phyloP scores from a whole-genome alignment of 768 basidiomycete genomes.

The Amanita muscaria region DNA sequence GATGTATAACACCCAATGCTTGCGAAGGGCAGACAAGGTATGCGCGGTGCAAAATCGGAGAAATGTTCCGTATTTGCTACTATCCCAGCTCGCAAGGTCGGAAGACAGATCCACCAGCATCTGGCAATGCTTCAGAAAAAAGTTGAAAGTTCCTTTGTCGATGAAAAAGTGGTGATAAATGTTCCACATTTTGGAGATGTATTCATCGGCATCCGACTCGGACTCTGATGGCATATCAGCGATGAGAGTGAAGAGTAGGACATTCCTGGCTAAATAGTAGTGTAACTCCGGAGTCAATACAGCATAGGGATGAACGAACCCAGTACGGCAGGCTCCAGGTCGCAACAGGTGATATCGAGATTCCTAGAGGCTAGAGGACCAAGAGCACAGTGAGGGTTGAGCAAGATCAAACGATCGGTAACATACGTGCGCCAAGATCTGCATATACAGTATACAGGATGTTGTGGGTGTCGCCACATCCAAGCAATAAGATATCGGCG shows the following conservation, averaged over 20 bases:
- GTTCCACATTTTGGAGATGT: conserved; percentile 26
- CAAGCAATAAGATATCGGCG: conserved; percentile 44
- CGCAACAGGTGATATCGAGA: conserved; percentile 3
- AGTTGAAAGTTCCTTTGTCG: conserved; percentile 24
- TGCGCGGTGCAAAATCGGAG: conserved; percentile 29
- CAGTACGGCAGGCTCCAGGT: not conserved
- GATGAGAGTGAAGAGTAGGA: conserved; percentile 36
- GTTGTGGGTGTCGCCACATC: conserved; percentile 49
- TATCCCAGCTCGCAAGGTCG: conserved; percentile 30
- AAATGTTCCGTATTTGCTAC: conserved; percentile 27
- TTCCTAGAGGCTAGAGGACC: not conserved
- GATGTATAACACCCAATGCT: conserved; percentile 31
- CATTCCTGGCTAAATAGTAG: conserved; percentile 33
- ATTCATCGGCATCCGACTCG: conserved; percentile 2
- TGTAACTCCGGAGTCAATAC: too few species aligned
- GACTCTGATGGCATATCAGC: conserved; percentile 17
- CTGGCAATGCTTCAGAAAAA: conserved; percentile 30
- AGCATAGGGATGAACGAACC: not conserved
- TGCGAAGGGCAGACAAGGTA: conserved; percentile 30
- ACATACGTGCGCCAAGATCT: conserved; percentile 20
- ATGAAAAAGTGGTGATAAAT: conserved; percentile 42
- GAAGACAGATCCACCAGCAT: conserved; percentile 27
- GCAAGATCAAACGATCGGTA: conserved; percentile 10
- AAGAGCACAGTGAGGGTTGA: too few species aligned
- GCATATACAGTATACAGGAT: conserved; percentile 39